Percentiles rank a stretch among this genome's conserved stretches.
Evolutionary conservation across 1,284 basidiomycete genomes (phyloP).

Genomic region (Erythrobasidium hasegawianum): DNA sequence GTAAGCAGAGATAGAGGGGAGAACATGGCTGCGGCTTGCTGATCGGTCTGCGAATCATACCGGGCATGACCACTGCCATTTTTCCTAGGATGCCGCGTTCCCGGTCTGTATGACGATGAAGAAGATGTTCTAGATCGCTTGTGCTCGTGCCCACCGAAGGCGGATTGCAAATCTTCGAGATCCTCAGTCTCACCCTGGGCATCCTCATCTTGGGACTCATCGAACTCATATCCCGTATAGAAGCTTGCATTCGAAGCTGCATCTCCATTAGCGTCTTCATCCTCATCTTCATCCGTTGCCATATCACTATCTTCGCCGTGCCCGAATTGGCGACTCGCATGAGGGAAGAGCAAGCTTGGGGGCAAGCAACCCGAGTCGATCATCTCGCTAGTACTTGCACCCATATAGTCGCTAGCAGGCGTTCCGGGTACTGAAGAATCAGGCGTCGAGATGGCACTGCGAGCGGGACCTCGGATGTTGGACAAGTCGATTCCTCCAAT

Average conservation of each 20-base stretch:
- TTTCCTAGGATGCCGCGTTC: conserved; percentile 1
- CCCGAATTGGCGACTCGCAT: background rate
- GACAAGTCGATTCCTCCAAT: conserved; percentile 27
- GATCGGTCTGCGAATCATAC: conserved; percentile 16
- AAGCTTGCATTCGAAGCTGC: background rate
- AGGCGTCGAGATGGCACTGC: conserved; percentile 32
- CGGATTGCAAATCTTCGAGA: conserved; percentile 1
- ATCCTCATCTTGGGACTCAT: background rate
- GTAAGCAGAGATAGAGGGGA: conserved; percentile 14
- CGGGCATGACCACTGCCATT: background rate
- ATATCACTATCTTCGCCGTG: conserved; percentile 25
- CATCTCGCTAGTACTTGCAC: conserved; percentile 25
- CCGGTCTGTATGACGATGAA: background rate
- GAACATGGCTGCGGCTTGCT: conserved; percentile 32
- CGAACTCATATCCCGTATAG: background rate
- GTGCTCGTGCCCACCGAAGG: background rate
- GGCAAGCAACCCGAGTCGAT: conserved; percentile 19
- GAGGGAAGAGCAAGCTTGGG: conserved; percentile 28
- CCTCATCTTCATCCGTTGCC: conserved; percentile 29
- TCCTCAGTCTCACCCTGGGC: conserved; percentile 9
- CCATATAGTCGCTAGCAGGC: conserved; percentile 25
- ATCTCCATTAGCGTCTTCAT: conserved; percentile 24
- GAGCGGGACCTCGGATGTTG: conserved; percentile 23
- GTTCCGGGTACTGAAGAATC: conserved; percentile 38
- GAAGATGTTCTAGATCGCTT: background rate